Conservation (phyloP, 2,329 filamentous ascomycete genomes). For the Parastagonospora nodorum region DNA sequence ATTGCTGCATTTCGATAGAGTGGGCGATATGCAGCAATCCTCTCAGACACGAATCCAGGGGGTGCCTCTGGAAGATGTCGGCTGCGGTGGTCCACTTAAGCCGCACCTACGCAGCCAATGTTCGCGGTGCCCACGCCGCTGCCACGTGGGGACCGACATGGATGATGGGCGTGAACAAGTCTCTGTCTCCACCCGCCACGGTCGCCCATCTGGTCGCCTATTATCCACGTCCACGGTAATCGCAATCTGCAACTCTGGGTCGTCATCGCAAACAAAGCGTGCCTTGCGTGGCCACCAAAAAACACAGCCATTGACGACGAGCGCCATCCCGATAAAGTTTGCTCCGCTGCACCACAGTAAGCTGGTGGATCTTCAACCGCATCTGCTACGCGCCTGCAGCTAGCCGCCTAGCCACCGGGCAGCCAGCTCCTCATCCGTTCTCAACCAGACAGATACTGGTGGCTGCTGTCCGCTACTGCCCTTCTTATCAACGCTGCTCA, state of each 20-base stretch:
- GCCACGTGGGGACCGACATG: constrained; percentile 22
- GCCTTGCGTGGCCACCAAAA: constrained; percentile 8
- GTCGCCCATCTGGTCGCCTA: background rate
- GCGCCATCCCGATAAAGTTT: background rate
- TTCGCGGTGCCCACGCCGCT: constrained; percentile 20
- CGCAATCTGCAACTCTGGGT: background rate
- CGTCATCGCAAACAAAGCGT: constrained; percentile 1
- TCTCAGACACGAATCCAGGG: constrained; percentile 14
- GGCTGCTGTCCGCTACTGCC: background rate
- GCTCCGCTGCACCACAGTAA: background rate
- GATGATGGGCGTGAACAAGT: background rate
- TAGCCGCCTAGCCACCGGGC: constrained; percentile 6
- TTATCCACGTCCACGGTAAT: background rate
- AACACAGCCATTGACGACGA: constrained; percentile 1
- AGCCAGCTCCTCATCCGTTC: background rate
- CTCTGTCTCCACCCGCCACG: background rate
- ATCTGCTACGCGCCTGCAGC: constrained; percentile 19
- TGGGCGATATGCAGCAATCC: constrained; percentile 16
- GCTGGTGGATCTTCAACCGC: constrained; percentile 13
- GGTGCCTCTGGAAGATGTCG: background rate
- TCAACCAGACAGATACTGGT: background rate
- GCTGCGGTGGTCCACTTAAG: background rate
- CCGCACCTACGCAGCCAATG: constrained; percentile 1
- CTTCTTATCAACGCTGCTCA: background rate
- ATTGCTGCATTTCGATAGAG: constrained; percentile 18